phyloP scores from a whole-genome alignment of 257 asterid genomes.

The Jasminum sambac region DNA sequence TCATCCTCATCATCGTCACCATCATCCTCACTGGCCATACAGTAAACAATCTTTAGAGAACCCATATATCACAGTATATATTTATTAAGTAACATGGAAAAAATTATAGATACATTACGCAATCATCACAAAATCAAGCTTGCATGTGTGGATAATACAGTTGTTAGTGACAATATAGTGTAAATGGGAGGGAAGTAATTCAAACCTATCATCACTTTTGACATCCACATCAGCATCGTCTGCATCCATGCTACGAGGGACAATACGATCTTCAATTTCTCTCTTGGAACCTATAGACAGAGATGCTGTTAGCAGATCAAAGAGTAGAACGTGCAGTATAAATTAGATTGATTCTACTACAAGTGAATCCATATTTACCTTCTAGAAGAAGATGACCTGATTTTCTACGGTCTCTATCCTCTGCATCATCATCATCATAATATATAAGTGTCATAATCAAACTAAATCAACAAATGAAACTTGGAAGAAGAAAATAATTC shows the following conservation, averaged over 20 bases:
- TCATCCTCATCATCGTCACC: conserved; percentile 78
- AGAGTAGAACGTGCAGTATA: background rate
- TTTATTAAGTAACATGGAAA: background rate
- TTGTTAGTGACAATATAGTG: background rate
- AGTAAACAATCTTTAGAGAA: background rate
- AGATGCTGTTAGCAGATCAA: background rate
- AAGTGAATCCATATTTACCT: conserved; percentile 39
- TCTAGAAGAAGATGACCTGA: conserved; percentile 80
- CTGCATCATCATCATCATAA: conserved; percentile 47
- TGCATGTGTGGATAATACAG: background rate
- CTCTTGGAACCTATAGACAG: conserved; percentile 62
- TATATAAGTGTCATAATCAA: background rate
- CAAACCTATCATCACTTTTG: conserved; percentile 62
- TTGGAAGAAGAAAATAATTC: conserved; percentile 1
- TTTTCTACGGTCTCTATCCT: conserved; percentile 86
- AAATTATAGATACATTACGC: background rate
- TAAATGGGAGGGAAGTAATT: background rate
- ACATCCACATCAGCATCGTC: conserved; percentile 76
- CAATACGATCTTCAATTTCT: conserved; percentile 72
- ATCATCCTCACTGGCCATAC: conserved; percentile 39
- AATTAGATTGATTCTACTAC: background rate
- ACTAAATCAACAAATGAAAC: background rate
- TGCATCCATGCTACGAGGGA: conserved; percentile 79
- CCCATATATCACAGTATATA: conserved; percentile 9
- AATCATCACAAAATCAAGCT: background rate